A percentile compares a stretch with the other conserved stretches of the same genome.
Evolutionary conservation across 768 basidiomycete genomes (phyloP).

Genomic region (Melanogaster broomeanus): DNA sequence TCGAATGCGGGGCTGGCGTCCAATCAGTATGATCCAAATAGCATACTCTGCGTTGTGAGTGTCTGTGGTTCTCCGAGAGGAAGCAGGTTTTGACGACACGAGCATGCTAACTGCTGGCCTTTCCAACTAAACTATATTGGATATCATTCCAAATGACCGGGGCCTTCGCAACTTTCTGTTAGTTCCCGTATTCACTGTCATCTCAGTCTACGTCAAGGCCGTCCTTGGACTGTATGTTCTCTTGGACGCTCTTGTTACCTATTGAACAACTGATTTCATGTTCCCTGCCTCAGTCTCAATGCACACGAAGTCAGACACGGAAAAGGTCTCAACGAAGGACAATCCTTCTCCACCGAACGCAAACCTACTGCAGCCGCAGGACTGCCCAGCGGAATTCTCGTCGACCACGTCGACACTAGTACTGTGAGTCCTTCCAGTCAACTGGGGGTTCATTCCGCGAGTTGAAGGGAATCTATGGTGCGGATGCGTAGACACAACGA

Average conservation of each 20-base stretch:
- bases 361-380: not conserved
- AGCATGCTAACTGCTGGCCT: constrained; percentile 20
- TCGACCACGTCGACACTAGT: constrained; percentile 15
- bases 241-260: not conserved
- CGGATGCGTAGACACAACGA: constrained; percentile 11
- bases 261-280: not conserved
- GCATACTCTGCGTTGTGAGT: constrained; percentile 23
- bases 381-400: constrained; percentile 8
- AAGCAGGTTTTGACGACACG: not conserved
- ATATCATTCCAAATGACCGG: constrained; percentile 27
- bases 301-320: constrained; percentile 19
- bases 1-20: not conserved
- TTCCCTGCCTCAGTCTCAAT: constrained; percentile 24
- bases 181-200: not conserved
- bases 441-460: too few species aligned
- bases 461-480: too few species aligned
- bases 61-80: not conserved
- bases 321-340: constrained; percentile 27
- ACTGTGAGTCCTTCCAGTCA: constrained; percentile 19
- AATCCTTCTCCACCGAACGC: constrained; percentile 8
- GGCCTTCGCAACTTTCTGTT: not conserved
- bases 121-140: constrained; percentile 25
- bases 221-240: constrained; percentile 27
- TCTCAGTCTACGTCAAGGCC: constrained; percentile 29
- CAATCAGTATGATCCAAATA: constrained; percentile 17